A percentile compares a stretch with the other conserved stretches of the same genome.
Evolutionary conservation across 495 filamentous ascomycete species (phyloP).

Genomic region (Hypoxylon lienhwacheense): DNA sequence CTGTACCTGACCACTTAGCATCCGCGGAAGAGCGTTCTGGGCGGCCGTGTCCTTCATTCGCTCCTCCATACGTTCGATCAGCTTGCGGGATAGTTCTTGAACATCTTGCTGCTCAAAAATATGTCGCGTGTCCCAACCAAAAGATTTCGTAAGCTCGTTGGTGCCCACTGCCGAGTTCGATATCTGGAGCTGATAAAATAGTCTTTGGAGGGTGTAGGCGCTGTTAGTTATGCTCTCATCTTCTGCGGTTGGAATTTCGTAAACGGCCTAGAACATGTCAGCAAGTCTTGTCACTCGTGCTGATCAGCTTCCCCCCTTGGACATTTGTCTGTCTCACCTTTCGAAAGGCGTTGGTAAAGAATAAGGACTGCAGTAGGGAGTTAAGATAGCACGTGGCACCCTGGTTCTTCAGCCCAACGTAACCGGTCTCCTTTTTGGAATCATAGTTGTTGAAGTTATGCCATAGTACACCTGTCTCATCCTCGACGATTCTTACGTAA

Average conservation of each 20-base stretch:
- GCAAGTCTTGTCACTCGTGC: neutral
- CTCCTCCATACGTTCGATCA: slow-evolving; percentile 95
- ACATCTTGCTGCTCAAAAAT: slow-evolving; percentile 99
- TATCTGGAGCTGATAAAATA: slow-evolving; percentile 94
- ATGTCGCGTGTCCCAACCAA: slow-evolving; percentile 96
- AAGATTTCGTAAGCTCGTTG: slow-evolving; percentile 88
- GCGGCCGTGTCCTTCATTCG: slow-evolving; percentile 97
- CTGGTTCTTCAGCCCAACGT: slow-evolving; percentile 96
- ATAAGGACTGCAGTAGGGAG: slow-evolving; percentile 93
- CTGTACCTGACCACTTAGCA: slow-evolving; percentile 96
- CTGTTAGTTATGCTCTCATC: slow-evolving; percentile 82
- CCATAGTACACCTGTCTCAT: slow-evolving; percentile 98
- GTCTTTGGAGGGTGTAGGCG: slow-evolving; percentile 88
- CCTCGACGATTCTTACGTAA: slow-evolving; percentile 91
- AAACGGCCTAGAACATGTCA: slow-evolving; percentile 70
- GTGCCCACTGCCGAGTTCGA: slow-evolving; percentile 80
- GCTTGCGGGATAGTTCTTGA: slow-evolving; percentile 90
- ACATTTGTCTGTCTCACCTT: slow-evolving; percentile 60
- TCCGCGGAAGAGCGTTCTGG: slow-evolving; percentile 84
- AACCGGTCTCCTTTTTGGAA: slow-evolving; percentile 97
- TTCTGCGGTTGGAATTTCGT: slow-evolving; percentile 88
- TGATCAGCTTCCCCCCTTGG: neutral
- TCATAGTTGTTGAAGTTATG: slow-evolving; percentile 99
- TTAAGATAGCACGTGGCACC: slow-evolving; percentile 98
- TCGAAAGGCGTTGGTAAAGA: slow-evolving; percentile 95